phyloP scores from a whole-genome alignment of 352 stramenopile genomes.

The Aphanomyces invadans region DNA sequence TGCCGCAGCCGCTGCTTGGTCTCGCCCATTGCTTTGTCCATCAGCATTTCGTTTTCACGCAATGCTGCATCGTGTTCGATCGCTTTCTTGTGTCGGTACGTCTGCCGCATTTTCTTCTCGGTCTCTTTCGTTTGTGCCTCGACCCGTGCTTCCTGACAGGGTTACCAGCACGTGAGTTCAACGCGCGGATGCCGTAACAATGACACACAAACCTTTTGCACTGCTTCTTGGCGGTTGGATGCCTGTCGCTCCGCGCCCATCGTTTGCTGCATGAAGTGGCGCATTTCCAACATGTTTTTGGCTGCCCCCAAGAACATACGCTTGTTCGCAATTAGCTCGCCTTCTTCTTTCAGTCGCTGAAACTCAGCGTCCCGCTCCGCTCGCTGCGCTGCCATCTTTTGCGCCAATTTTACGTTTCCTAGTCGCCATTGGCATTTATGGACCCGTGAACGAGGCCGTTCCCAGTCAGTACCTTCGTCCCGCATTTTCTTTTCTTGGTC shows the following conservation, averaged over 20 bases:
- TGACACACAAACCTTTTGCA: conserved; percentile 38
- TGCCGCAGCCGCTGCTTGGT: conserved; percentile 34
- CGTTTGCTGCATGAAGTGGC: conserved; percentile 57
- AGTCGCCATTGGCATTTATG: neutral
- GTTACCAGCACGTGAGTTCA: neutral
- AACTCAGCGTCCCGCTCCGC: conserved; percentile 41
- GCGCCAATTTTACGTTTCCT: conserved; percentile 63
- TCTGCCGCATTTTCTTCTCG: conserved; percentile 25
- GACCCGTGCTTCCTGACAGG: conserved; percentile 35
- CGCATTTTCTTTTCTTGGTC: conserved; percentile 27
- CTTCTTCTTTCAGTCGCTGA: conserved; percentile 43
- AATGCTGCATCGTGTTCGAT: conserved; percentile 30
- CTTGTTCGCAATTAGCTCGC: conserved; percentile 61
- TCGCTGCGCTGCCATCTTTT: conserved; percentile 60
- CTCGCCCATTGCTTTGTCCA: conserved; percentile 36
- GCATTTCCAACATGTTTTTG: conserved; percentile 77
- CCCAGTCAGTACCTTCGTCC: conserved; percentile 29
- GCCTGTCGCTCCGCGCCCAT: conserved; percentile 51
- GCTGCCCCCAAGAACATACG: conserved; percentile 78
- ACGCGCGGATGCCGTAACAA: no score
- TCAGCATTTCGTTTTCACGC: conserved; percentile 26
- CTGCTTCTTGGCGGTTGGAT: conserved; percentile 38
- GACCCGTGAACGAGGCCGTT: neutral
- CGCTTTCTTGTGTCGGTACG: conserved; percentile 25
- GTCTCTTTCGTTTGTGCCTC: conserved; percentile 37